Evolutionary conservation across 257 asterid genomes (phyloP).

Genomic region (Scutellaria galericulata): DNA sequence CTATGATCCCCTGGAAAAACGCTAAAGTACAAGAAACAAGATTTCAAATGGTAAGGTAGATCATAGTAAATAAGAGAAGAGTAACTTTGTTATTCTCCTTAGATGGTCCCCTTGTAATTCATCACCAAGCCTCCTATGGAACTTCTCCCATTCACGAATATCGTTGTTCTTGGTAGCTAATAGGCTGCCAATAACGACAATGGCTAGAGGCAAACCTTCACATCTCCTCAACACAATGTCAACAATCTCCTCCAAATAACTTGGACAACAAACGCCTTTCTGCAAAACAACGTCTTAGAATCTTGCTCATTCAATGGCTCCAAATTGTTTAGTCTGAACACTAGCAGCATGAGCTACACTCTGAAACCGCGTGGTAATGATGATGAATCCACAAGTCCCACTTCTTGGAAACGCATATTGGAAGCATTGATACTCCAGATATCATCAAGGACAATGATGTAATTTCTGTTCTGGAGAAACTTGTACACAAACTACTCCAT

Average conservation of each 20-base stretch:
- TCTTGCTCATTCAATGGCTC: not conserved
- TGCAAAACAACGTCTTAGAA: not conserved
- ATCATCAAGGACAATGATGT: constrained; percentile 8
- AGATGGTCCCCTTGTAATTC: not conserved
- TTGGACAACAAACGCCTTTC: not conserved
- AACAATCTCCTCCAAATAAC: not conserved
- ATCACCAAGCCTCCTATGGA: not conserved
- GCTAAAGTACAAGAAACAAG: constrained; percentile 23
- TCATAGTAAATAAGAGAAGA: not conserved
- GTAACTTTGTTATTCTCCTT: not conserved
- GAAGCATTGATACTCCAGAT: not conserved
- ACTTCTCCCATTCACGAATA: not conserved
- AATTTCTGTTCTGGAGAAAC: not conserved
- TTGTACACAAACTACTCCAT: not conserved
- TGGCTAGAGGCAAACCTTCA: not conserved
- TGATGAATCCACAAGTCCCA: not conserved
- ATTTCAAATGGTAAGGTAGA: not conserved
- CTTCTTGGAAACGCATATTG: not conserved
- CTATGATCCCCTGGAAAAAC: constrained; percentile 17
- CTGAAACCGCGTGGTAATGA: not conserved
- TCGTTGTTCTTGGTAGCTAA: not conserved
- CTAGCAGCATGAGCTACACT: not conserved
- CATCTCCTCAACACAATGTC: not conserved
- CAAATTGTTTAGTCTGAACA: not conserved
- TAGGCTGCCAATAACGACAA: not conserved